Percentiles rank a stretch among this genome's conserved stretches.
Conservation (phyloP, 371 early-diverging fungal genomes). For the Haplosporangium sp. region DNA sequence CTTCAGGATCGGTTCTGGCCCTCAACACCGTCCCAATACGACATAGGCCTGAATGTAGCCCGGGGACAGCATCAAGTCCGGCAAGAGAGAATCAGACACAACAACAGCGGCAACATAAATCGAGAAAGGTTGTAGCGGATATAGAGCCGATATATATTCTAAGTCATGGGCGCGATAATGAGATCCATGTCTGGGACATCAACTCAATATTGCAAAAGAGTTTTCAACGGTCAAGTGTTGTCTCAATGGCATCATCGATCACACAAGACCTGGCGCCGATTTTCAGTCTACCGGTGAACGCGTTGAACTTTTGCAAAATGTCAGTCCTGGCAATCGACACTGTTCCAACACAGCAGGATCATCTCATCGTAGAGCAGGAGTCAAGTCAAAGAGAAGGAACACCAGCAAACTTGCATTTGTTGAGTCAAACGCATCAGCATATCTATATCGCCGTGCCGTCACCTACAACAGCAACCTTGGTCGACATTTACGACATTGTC, state of each 20-base stretch:
- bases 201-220: conserved; percentile 19
- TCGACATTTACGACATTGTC: conserved; percentile 47
- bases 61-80: background rate
- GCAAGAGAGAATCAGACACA: background rate
- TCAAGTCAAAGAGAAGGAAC: background rate
- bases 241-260: background rate
- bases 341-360: background rate
- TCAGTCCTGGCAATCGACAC: conserved; percentile 22
- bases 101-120: background rate
- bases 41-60: background rate
- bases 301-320: conserved; percentile 55
- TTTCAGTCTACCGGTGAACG: conserved; percentile 52
- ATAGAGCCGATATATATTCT: conserved; percentile 12
- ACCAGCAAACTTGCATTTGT: background rate
- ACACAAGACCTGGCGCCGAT: conserved; percentile 3
- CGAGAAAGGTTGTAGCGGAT: background rate
- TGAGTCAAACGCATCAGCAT: conserved; percentile 18
- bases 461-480: conserved; percentile 19
- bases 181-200: conserved; percentile 53
- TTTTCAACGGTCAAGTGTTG: background rate
- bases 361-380: background rate
- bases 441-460: conserved; percentile 52
- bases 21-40: conserved; percentile 23
- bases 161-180: conserved; percentile 54
- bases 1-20: conserved; percentile 27